Evolutionary conservation across 2,329 filamentous ascomycete species (phyloP).

Genomic region (Ophiostoma sp.): DNA sequence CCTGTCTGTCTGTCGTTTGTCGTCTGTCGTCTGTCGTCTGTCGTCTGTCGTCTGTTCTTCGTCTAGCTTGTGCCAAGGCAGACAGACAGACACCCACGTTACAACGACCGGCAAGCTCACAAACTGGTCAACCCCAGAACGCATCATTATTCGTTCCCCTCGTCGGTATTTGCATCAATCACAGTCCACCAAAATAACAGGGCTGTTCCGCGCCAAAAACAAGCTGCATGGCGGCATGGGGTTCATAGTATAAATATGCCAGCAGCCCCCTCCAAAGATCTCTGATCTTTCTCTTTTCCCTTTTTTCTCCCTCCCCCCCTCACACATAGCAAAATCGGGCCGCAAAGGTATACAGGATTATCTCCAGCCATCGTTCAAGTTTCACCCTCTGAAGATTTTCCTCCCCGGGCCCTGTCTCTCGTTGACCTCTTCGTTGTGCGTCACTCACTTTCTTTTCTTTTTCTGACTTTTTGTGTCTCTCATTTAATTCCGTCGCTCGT

Average conservation of each 20-base stretch:
- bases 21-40: constrained; percentile 9
- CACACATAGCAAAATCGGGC: constrained; percentile 50
- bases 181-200: constrained; percentile 22
- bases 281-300: constrained; percentile 31
- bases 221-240: not conserved
- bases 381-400: constrained; percentile 39
- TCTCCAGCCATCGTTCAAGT: constrained; percentile 47
- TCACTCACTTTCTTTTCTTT: constrained; percentile 32
- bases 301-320: constrained; percentile 49
- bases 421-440: constrained; percentile 38
- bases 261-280: constrained; percentile 32
- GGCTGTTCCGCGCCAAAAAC: constrained; percentile 22
- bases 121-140: constrained; percentile 11
- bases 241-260: constrained; percentile 20
- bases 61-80: constrained; percentile 14
- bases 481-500: constrained; percentile 42
- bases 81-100: constrained; percentile 26
- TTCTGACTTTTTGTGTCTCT: constrained; percentile 43
- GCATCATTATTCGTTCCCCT: constrained; percentile 24
- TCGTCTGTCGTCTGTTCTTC: not conserved
- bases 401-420: constrained; percentile 50
- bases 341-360: constrained; percentile 53
- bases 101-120: constrained; percentile 14
- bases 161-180: constrained; percentile 20
- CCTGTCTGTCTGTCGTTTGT: constrained; percentile 14